Conservation (phyloP, 1,139 yeast species). For the Scheffersomyces cryptocercus region DNA sequence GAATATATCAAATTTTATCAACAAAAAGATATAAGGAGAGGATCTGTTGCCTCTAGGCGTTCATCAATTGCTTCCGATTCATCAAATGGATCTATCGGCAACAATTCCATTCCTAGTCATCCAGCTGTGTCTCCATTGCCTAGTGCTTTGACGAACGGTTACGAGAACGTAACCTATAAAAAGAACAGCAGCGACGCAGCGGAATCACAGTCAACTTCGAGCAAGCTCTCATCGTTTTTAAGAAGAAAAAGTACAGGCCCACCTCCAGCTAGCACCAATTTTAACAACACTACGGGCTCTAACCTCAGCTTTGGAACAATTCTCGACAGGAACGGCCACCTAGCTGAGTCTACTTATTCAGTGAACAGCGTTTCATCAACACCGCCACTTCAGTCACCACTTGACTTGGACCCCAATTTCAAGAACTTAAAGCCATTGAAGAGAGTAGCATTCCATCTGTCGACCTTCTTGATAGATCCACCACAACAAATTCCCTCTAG, state of each 20-base stretch:
- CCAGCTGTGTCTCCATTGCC: constrained; percentile 38
- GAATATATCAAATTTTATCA: constrained; percentile 57
- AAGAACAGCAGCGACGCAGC: constrained; percentile 3
- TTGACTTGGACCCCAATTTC: constrained; percentile 12
- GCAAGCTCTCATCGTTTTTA: constrained; percentile 28
- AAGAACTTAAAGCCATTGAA: constrained; percentile 46
- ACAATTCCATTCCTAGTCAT: constrained; percentile 3
- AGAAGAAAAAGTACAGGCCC: constrained; percentile 20
- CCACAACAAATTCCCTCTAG: constrained; percentile 72
- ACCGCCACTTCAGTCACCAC: constrained; percentile 7
- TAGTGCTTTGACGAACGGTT: constrained; percentile 40
- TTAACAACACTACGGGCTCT: constrained; percentile 17
- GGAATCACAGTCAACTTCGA: constrained; percentile 9
- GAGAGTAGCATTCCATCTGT: constrained; percentile 71
- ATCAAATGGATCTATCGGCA: constrained; percentile 6
- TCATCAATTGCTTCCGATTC: not conserved
- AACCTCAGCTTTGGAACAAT: not conserved
- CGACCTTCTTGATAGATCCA: constrained; percentile 71
- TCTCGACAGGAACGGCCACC: not conserved
- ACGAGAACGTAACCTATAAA: constrained; percentile 14
- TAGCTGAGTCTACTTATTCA: constrained; percentile 2
- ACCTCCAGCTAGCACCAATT: constrained; percentile 11
- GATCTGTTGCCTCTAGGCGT: constrained; percentile 4
- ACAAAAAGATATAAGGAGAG: constrained; percentile 26
- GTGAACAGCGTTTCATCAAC: not conserved